Base-by-base conservation (phyloP, 1,139 yeast genomes). In the Lodderomyces theae region DNA sequence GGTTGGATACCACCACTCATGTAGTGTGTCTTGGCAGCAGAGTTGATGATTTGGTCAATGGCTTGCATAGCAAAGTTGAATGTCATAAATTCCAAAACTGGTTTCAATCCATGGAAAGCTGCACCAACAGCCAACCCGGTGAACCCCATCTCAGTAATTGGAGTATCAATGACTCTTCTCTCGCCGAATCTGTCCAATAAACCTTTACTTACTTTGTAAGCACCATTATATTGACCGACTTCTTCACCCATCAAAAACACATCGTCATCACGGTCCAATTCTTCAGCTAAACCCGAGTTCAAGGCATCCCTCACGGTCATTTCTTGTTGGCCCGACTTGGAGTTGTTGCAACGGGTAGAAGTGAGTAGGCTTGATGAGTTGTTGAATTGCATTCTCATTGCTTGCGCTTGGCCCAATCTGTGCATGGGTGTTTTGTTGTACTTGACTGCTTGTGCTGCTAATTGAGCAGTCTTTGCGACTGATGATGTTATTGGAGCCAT, bases 11-110 rank as follows among this genome's bases (percentile, higher is more conserved):
- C 99, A 65, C 99, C 99, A 49, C 97, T 86, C 99, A 92, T 92
- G 74, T 92, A 92, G 69, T 82, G 87, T 38, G 98, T 92, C 78
- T 92, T 94, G 47, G 97, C 99, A 46, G 97, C 98, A 44, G 97
- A 90, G 79, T 92, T 92, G 70, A 92, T 79, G 66, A 92, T 92
- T 56, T 92, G 98, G 68, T 92, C 99, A 64, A 92, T 92, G 52
- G 98, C 86, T 75, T 92, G 98, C 98, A 92, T 89, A 60, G 98
- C 97, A 64, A 94, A 92, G 79, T 94, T 92, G 74, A 90, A 90
- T 32, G 98, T 92, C 99, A 92, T 92, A 70, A 92, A 92, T 72
- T 92, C 99, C 64, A 95, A 88, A 56, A 92, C 80, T 56, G 99
- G 99, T 72, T 88, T 88, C 62, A 92, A 82, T 42, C 98, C 98